A percentile compares a stretch with the other conserved stretches of the same genome.
Evolutionary conservation across 78 protist species (phyloP).

Genomic region (Bigelowiella natans): DNA sequence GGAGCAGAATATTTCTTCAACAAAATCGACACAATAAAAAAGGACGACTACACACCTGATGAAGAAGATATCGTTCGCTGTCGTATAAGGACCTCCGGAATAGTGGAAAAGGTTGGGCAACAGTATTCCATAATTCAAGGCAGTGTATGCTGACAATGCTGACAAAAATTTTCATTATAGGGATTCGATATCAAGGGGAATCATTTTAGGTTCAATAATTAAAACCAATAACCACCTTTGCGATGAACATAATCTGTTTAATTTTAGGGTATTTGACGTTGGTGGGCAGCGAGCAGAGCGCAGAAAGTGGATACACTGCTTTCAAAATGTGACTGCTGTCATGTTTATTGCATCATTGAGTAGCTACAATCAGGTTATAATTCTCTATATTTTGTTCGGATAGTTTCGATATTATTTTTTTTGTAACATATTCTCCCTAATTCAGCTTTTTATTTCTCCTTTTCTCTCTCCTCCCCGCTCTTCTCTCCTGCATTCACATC

Average conservation of each 20-base stretch:
- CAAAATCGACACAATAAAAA: constrained; percentile 44
- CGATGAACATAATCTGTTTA: too few species aligned
- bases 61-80: constrained; percentile 76
- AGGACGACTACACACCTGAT: constrained; percentile 60
- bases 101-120: not conserved
- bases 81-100: constrained; percentile 84
- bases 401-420: not conserved
- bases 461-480: too few species aligned
- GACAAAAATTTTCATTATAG: too few species aligned
- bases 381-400: not conserved
- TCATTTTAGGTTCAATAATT: not conserved
- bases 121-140: too few species aligned
- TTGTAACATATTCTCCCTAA: too few species aligned
- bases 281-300: constrained; percentile 75
- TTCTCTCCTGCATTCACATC: not conserved
- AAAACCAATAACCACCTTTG: not conserved
- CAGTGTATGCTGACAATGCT: too few species aligned
- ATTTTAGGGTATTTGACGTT: constrained; percentile 47
- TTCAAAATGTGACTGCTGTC: constrained; percentile 62
- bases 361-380: constrained; percentile 39
- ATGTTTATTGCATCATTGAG: constrained; percentile 55
- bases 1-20: not conserved
- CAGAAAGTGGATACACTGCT: constrained; percentile 60
- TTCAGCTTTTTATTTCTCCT: too few species aligned
- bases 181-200: not conserved